These are phyloP conservation scores for Populus tremula DNA, from an alignment of 345 rosid genomes.

Conservation along the genomic window DNA sequence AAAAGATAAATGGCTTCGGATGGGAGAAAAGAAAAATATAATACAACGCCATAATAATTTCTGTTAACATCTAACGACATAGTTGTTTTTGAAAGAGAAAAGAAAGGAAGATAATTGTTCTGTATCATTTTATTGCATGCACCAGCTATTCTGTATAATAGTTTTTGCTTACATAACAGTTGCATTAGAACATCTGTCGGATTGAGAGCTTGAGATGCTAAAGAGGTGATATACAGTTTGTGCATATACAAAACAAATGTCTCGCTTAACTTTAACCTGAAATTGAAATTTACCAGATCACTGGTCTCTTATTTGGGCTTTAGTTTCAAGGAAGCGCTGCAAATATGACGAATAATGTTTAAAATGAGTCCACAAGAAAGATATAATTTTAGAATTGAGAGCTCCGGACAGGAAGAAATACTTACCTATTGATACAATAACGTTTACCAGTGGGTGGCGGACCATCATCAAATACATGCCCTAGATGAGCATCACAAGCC, in stretches of 20 bases:
- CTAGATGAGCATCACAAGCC: slow-evolving; percentile 76
- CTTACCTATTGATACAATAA: slow-evolving; percentile 80
- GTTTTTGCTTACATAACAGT: too few species aligned
- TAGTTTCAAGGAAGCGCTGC: slow-evolving; percentile 49
- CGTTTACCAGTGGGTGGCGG: slow-evolving; percentile 86
- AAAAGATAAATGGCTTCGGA: too few species aligned
- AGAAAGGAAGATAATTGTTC: too few species aligned
- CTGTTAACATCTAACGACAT: too few species aligned
- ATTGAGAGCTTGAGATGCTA: background rate
- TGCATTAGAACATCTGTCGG: too few species aligned
- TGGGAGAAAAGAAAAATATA: too few species aligned
- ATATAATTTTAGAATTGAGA: background rate
- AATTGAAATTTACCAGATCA: background rate
- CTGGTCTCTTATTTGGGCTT: slow-evolving; percentile 28
- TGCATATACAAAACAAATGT: background rate
- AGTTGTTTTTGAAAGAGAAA: too few species aligned
- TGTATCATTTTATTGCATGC: too few species aligned
- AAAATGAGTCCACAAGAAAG: background rate
- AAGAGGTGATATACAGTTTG: background rate
- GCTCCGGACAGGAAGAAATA: too few species aligned
- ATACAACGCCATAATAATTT: too few species aligned
- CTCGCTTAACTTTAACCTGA: background rate
- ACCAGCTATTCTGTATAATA: too few species aligned
- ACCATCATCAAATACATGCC: slow-evolving; percentile 85
- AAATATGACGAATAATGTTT: slow-evolving; percentile 4